Conservation (phyloP, 441 rosid genomes). For the Arabidopsis lyrata region DNA sequence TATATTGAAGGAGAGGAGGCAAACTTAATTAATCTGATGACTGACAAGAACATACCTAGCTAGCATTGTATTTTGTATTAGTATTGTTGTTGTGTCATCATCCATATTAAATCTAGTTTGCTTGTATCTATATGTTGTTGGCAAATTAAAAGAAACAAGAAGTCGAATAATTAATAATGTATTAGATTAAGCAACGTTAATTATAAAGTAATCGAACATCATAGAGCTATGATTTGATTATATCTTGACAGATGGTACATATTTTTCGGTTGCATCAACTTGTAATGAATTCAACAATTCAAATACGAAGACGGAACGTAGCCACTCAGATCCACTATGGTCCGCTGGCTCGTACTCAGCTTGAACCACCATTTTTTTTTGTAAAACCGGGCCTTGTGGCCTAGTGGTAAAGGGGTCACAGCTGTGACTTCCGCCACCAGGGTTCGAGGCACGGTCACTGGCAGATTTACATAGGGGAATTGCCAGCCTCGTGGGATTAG, state of each 20-base stretch:
- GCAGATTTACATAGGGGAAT: too few relatives aligned
- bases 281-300: background rate
- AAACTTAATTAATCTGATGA: background rate
- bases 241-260: constrained; percentile 1
- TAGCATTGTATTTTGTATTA: background rate
- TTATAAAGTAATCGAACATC: constrained; percentile 4
- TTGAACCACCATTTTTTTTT: too few relatives aligned
- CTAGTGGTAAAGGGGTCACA: too few relatives aligned
- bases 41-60: background rate
- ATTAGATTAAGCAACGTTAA: constrained; percentile 17
- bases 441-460: too few relatives aligned
- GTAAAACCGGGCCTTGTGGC: too few relatives aligned
- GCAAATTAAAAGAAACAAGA: background rate
- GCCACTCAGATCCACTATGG: too few relatives aligned
- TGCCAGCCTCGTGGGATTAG: too few relatives aligned
- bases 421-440: too few relatives aligned
- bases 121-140: background rate
- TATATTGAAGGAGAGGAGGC: background rate
- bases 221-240: background rate
- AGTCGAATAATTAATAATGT: background rate
- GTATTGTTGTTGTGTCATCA: background rate
- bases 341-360: too few relatives aligned
- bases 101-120: too few relatives aligned
- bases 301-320: too few relatives aligned
- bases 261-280: constrained; percentile 13